Conservation (phyloP, 2,329 filamentous ascomycete species). For the Endoconidiophora laricicola region DNA sequence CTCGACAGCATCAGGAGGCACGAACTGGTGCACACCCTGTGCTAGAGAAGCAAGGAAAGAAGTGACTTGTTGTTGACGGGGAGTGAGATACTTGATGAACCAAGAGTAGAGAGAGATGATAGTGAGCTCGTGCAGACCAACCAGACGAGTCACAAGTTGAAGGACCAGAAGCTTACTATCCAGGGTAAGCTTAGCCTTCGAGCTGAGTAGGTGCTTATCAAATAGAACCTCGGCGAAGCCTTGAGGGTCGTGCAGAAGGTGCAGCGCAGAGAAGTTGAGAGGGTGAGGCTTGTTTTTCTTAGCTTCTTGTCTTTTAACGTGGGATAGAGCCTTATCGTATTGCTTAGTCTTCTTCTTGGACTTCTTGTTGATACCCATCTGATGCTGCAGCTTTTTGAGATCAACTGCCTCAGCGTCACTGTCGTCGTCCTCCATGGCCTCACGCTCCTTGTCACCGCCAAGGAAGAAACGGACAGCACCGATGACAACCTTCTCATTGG, state of each 20-base stretch:
- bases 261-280: slow-evolving; percentile 90
- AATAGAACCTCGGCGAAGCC: slow-evolving; percentile 84
- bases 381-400: slow-evolving; percentile 66
- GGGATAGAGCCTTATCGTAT: slow-evolving; percentile 66
- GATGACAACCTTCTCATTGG: slow-evolving; percentile 83
- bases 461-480: slow-evolving; percentile 89
- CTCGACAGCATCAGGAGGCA: slow-evolving; percentile 83
- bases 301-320: slow-evolving; percentile 64
- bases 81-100: slow-evolving; percentile 84
- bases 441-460: slow-evolving; percentile 86
- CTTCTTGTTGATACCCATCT: slow-evolving; percentile 90
- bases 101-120: slow-evolving; percentile 88
- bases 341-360: slow-evolving; percentile 69
- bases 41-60: slow-evolving; percentile 85
- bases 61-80: slow-evolving; percentile 76
- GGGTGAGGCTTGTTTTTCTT: slow-evolving; percentile 79
- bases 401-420: slow-evolving; percentile 69
- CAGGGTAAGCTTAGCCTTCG: slow-evolving; percentile 67
- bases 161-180: slow-evolving; percentile 83
- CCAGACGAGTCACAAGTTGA: slow-evolving; percentile 76
- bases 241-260: slow-evolving; percentile 86
- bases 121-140: slow-evolving; percentile 83
- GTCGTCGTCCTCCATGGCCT: slow-evolving; percentile 79
- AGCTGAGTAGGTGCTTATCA: slow-evolving; percentile 75
- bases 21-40: slow-evolving; percentile 77